These are phyloP conservation scores for Aspergillus tanneri DNA, from an alignment of 2,329 filamentous ascomycete species.

Conservation along the genomic window DNA sequence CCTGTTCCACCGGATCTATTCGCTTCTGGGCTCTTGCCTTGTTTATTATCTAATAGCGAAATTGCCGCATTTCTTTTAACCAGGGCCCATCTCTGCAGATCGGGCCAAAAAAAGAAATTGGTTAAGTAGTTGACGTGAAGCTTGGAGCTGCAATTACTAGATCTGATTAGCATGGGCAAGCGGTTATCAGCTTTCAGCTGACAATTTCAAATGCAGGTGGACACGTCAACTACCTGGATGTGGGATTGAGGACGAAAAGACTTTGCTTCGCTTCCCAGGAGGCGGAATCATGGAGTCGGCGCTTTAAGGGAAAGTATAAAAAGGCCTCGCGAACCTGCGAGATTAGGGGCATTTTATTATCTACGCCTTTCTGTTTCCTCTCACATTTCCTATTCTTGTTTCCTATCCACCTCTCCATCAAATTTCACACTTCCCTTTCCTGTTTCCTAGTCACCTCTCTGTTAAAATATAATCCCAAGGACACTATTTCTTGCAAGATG, in stretches of 20 bases:
- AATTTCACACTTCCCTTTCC: too few species aligned
- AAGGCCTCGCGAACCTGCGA: background rate
- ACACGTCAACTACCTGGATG: background rate
- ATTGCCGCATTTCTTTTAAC: too few species aligned
- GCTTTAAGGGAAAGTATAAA: conserved; percentile 6
- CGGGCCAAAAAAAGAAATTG: too few species aligned
- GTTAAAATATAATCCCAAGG: background rate
- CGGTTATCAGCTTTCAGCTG: background rate
- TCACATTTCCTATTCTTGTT: background rate
- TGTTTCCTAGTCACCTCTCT: too few species aligned
- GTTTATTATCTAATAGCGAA: too few species aligned
- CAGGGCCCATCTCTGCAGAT: too few species aligned
- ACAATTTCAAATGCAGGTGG: background rate
- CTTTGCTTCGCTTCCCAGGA: too few species aligned
- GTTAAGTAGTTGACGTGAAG: background rate
- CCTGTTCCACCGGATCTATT: too few species aligned
- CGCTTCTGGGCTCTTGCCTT: too few species aligned
- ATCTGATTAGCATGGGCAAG: background rate
- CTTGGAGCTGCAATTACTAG: background rate
- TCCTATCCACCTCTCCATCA: background rate
- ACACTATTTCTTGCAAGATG: conserved; percentile 1
- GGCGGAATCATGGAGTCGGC: too few species aligned
- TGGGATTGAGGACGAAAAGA: background rate
- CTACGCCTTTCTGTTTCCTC: background rate
- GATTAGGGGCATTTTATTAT: background rate